A percentile compares a stretch with the other conserved stretches of the same genome.
Evolutionary conservation across 1,284 basidiomycete species (phyloP).

Genomic region (Pholiota adiposa): DNA sequence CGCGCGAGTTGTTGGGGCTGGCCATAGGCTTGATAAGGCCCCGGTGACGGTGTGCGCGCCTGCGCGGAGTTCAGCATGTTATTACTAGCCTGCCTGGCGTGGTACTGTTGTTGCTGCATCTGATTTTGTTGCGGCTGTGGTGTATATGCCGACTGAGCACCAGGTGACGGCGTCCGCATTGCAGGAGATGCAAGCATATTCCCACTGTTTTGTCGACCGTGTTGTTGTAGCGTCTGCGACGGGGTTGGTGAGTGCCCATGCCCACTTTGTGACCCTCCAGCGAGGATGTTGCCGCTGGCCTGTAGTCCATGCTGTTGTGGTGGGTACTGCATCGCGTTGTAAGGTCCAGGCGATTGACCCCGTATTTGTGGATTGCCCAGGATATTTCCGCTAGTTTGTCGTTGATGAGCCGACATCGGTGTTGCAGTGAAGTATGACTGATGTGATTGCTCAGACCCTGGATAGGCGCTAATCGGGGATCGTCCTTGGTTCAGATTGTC

Average conservation of each 20-base stretch:
- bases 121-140: slow-evolving; percentile 18
- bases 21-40: slow-evolving; percentile 25
- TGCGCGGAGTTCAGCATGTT: slow-evolving; percentile 24
- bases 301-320: slow-evolving; percentile 26
- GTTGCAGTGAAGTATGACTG: slow-evolving; percentile 16
- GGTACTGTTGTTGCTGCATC: slow-evolving; percentile 22
- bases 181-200: slow-evolving; percentile 18
- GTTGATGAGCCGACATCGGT: slow-evolving; percentile 21
- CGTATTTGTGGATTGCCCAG: slow-evolving; percentile 23
- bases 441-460: slow-evolving; percentile 19
- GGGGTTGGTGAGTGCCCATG: slow-evolving; percentile 17
- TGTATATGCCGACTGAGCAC: slow-evolving; percentile 12
- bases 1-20: slow-evolving; percentile 20
- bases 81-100: slow-evolving; percentile 27
- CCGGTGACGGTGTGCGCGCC: slow-evolving; percentile 21
- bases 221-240: slow-evolving; percentile 15
- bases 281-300: slow-evolving; percentile 22
- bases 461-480: slow-evolving; percentile 19
- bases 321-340: slow-evolving; percentile 27
- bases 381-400: slow-evolving; percentile 26
- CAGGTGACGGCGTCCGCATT: slow-evolving; percentile 16
- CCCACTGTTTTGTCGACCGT: slow-evolving; percentile 19
- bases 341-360: slow-evolving; percentile 24
- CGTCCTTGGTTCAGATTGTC: slow-evolving; percentile 22
- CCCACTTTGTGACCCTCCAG: slow-evolving; percentile 2